phyloP scores from a whole-genome alignment of 2,329 filamentous ascomycete genomes.

The Ambrosiella xylebori region DNA sequence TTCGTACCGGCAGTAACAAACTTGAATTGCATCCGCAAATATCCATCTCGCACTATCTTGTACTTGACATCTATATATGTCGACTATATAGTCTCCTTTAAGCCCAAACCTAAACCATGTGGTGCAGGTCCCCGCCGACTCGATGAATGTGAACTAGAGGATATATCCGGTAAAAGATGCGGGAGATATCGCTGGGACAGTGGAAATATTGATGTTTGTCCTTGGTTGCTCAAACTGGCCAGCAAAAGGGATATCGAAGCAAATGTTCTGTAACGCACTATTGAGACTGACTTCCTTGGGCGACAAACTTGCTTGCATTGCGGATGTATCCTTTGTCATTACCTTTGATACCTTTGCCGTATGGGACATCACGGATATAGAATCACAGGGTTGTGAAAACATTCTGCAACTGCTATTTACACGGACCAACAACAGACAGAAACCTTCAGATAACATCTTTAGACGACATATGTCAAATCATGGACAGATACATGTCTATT shows the following conservation, averaged over 20 bases:
- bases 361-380: too few species aligned
- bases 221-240: not conserved
- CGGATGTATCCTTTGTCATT: too few species aligned
- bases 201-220: not conserved
- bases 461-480: not conserved
- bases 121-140: not conserved
- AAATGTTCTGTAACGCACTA: too few species aligned
- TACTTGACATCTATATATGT: not conserved
- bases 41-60: too few species aligned
- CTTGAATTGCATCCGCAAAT: too few species aligned
- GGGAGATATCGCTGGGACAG: too few species aligned
- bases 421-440: not conserved
- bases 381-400: not conserved
- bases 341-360: too few species aligned
- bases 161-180: not conserved
- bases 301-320: too few species aligned
- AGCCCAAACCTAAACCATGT: not conserved
- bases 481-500: not conserved
- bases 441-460: not conserved
- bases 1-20: too few species aligned
- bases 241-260: not conserved
- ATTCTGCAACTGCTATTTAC: not conserved
- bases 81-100: too few species aligned
- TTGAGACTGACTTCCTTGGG: too few species aligned
- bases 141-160: not conserved